A percentile compares a stretch with the other conserved stretches of the same genome.
These are phyloP conservation scores for Coemansia sp. DNA, from an alignment of 192 early-diverging fungal species.

Conservation along the genomic window DNA sequence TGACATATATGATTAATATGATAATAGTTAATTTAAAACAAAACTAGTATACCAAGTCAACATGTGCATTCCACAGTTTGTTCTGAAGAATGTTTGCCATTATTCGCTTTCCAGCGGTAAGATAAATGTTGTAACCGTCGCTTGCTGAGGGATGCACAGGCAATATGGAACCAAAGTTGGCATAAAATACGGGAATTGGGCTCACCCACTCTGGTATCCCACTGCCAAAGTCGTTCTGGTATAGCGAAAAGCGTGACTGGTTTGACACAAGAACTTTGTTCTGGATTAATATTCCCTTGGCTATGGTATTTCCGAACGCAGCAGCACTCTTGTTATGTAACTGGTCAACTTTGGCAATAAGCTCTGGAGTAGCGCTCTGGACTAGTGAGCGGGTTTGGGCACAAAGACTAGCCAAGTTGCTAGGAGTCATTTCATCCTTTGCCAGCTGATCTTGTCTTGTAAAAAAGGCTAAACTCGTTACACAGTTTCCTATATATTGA, in stretches of 20 bases:
- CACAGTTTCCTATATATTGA: slow-evolving; percentile 9
- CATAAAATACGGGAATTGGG: slow-evolving; percentile 16
- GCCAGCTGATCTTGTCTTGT: background rate
- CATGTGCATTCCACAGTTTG: slow-evolving; percentile 8
- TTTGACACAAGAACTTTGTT: slow-evolving; percentile 17
- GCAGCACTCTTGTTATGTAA: background rate
- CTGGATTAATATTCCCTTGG: background rate
- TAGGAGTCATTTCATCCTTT: background rate
- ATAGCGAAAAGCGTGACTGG: slow-evolving; percentile 20
- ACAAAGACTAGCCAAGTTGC: slow-evolving; percentile 8
- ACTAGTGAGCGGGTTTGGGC: slow-evolving; percentile 5
- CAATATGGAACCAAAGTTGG: slow-evolving; percentile 18
- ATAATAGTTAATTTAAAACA: background rate
- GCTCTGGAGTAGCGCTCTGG: background rate
- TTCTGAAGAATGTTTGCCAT: slow-evolving; percentile 7
- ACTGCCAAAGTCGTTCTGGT: slow-evolving; percentile 26
- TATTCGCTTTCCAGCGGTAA: background rate
- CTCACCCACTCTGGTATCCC: slow-evolving; percentile 17
- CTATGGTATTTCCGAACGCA: slow-evolving; percentile 6
- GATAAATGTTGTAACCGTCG: slow-evolving; percentile 4
- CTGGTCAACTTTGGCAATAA: slow-evolving; percentile 6
- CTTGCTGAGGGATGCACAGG: slow-evolving; percentile 8
- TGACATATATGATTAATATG: background rate
- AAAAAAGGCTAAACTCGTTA: slow-evolving; percentile 2
- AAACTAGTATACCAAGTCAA: background rate